These are phyloP conservation scores for Termitomyces sp. DNA, from an alignment of 768 basidiomycete species.

Conservation along the genomic window DNA sequence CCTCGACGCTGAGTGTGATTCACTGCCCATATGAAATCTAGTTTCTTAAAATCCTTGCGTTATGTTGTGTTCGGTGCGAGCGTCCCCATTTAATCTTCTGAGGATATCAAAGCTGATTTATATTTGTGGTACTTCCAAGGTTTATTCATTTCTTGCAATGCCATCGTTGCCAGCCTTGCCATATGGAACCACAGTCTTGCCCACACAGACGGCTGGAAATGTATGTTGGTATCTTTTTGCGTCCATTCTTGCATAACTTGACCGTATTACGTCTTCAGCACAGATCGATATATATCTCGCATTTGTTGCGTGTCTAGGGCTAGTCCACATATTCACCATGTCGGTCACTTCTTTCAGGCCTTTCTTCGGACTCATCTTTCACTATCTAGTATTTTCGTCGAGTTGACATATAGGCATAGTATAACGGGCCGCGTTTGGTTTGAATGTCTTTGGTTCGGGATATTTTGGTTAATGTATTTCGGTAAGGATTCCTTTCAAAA, in stretches of 20 bases:
- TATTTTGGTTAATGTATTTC: slow-evolving; percentile 56
- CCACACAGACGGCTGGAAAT: slow-evolving; percentile 24
- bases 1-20: background rate
- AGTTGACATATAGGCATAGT: slow-evolving; percentile 46
- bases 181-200: slow-evolving; percentile 65
- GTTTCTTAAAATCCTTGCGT: slow-evolving; percentile 44
- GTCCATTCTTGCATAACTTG: background rate
- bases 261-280: slow-evolving; percentile 22
- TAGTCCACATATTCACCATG: slow-evolving; percentile 56
- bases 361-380: slow-evolving; percentile 2
- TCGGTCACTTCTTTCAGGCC: slow-evolving; percentile 25
- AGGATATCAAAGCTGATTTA: background rate
- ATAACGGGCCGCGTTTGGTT: slow-evolving; percentile 66
- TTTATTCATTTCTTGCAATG: slow-evolving; percentile 59
- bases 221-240: slow-evolving; percentile 28
- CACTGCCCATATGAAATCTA: slow-evolving; percentile 25
- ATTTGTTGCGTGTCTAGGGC: slow-evolving; percentile 53
- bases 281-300: slow-evolving; percentile 57
- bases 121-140: slow-evolving; percentile 28
- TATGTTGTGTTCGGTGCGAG: slow-evolving; percentile 55
- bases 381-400: slow-evolving; percentile 47
- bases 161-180: slow-evolving; percentile 57
- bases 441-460: slow-evolving; percentile 55
- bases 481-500: slow-evolving; percentile 35
- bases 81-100: background rate